These are phyloP conservation scores for Emergomyces pasteurianus DNA, from an alignment of 2,329 filamentous ascomycete species.

Conservation along the genomic window DNA sequence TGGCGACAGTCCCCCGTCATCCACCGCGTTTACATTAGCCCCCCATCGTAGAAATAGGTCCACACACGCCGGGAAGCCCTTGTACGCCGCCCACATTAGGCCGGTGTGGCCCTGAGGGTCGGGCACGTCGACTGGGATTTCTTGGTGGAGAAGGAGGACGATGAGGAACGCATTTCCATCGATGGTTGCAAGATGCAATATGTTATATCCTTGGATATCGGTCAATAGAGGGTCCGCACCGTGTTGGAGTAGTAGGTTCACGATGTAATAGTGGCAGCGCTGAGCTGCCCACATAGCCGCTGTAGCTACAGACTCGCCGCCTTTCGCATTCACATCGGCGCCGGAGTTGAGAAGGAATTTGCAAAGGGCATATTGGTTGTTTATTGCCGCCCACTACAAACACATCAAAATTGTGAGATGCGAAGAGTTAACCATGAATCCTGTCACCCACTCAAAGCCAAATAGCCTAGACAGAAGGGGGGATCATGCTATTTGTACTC, in stretches of 20 bases:
- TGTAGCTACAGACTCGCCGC: conserved; percentile 88
- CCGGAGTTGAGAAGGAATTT: conserved; percentile 80
- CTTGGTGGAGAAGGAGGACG: conserved; percentile 81
- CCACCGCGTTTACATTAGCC: conserved; percentile 77
- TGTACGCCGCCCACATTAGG: conserved; percentile 98
- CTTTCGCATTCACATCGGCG: conserved; percentile 87
- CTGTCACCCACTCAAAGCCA: neutral
- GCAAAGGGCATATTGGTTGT: conserved; percentile 96
- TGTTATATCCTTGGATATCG: conserved; percentile 95
- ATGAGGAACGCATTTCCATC: conserved; percentile 90
- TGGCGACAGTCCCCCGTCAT: conserved; percentile 88
- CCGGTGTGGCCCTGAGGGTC: conserved; percentile 87
- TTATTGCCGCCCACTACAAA: conserved; percentile 89
- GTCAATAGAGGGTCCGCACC: conserved; percentile 87
- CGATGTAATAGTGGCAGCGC: conserved; percentile 90
- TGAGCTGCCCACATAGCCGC: conserved; percentile 96
- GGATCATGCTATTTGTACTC: conserved; percentile 23
- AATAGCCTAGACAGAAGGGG: conserved; percentile 1
- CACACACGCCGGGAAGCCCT: conserved; percentile 84
- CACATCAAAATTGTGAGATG: conserved; percentile 3
- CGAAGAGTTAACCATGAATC: conserved; percentile 10
- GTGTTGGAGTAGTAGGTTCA: conserved; percentile 79
- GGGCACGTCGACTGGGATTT: conserved; percentile 82
- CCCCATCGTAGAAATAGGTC: conserved; percentile 91
- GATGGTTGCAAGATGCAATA: conserved; percentile 90